phyloP scores from a whole-genome alignment of 805 yeast genomes.

The Hanseniaspora nectarophila region DNA sequence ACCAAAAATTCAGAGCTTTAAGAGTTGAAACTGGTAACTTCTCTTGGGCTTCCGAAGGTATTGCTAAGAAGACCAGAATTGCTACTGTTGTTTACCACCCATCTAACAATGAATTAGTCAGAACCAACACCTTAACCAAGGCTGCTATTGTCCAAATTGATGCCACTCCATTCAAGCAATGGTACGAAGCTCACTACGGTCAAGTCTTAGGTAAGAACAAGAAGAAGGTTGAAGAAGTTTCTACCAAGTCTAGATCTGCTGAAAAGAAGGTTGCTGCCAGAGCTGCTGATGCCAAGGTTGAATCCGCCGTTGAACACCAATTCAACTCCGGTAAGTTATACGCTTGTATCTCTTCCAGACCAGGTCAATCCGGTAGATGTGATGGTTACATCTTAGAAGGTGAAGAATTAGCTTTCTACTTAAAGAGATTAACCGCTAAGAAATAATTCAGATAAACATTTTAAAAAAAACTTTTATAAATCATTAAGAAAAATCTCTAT shows the following conservation, averaged over 20 bases:
- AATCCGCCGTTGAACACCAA: slow-evolving; percentile 85
- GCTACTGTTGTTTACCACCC: slow-evolving; percentile 98
- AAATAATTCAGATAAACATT: slow-evolving; percentile 43
- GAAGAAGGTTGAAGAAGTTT: slow-evolving; percentile 39
- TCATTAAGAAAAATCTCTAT: neutral
- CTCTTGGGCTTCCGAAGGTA: slow-evolving; percentile 99
- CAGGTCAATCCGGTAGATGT: slow-evolving; percentile 99
- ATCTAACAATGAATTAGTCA: slow-evolving; percentile 97
- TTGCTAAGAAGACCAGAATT: slow-evolving; percentile 97
- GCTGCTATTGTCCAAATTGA: slow-evolving; percentile 98
- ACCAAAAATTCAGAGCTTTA: slow-evolving; percentile 98
- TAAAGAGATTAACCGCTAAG: slow-evolving; percentile 98
- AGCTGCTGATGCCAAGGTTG: slow-evolving; percentile 73
- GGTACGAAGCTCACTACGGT: slow-evolving; percentile 99
- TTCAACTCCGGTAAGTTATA: slow-evolving; percentile 98
- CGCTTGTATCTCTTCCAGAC: slow-evolving; percentile 98
- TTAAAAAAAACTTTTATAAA: neutral
- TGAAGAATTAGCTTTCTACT: slow-evolving; percentile 99
- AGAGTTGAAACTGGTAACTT: slow-evolving; percentile 99
- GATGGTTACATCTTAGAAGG: slow-evolving; percentile 99
- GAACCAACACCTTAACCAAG: slow-evolving; percentile 99
- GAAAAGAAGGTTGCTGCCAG: slow-evolving; percentile 91
- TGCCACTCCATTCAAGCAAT: slow-evolving; percentile 99
- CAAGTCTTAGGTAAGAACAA: slow-evolving; percentile 77
- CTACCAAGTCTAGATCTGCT: slow-evolving; percentile 60